phyloP scores from a whole-genome alignment of 352 stramenopile species.

The Globisporangium irregulare region DNA sequence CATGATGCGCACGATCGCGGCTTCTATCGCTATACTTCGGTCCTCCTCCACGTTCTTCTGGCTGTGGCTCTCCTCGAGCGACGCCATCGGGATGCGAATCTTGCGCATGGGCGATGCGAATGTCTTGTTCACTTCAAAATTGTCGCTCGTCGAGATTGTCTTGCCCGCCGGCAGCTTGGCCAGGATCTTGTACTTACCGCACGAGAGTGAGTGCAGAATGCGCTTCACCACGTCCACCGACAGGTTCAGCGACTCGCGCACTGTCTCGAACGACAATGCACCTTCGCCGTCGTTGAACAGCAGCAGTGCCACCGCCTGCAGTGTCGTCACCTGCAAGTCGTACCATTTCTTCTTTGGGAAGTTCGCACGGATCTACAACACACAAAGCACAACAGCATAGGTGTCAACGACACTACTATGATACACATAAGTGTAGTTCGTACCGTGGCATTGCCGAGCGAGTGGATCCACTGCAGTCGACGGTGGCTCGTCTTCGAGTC shows the following conservation, averaged over 20 bases:
- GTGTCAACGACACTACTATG: neutral
- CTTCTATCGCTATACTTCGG: conserved; percentile 97
- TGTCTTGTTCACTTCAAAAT: conserved; percentile 93
- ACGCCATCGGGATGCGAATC: conserved; percentile 98
- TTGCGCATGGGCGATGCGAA: conserved; percentile 97
- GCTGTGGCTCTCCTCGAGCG: conserved; percentile 97
- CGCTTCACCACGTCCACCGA: conserved; percentile 96
- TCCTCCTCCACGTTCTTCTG: conserved; percentile 98
- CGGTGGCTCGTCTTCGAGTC: conserved; percentile 93
- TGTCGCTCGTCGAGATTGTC: conserved; percentile 94
- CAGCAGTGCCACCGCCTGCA: conserved; percentile 96
- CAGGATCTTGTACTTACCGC: conserved; percentile 98
- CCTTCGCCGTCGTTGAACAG: conserved; percentile 92
- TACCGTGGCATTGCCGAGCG: conserved; percentile 95
- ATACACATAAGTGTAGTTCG: neutral
- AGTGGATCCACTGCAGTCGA: conserved; percentile 95
- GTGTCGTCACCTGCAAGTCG: conserved; percentile 96
- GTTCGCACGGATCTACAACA: conserved; percentile 58
- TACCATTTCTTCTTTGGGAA: conserved; percentile 92
- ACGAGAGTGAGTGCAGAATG: conserved; percentile 98
- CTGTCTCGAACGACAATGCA: conserved; percentile 86
- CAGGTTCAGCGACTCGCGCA: conserved; percentile 93
- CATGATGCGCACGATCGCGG: conserved; percentile 99
- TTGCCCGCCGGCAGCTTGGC: conserved; percentile 92
- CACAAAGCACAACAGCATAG: neutral